Evolutionary conservation across 371 early-diverging fungal species (phyloP).

Genomic region (Mortierella sp.): DNA sequence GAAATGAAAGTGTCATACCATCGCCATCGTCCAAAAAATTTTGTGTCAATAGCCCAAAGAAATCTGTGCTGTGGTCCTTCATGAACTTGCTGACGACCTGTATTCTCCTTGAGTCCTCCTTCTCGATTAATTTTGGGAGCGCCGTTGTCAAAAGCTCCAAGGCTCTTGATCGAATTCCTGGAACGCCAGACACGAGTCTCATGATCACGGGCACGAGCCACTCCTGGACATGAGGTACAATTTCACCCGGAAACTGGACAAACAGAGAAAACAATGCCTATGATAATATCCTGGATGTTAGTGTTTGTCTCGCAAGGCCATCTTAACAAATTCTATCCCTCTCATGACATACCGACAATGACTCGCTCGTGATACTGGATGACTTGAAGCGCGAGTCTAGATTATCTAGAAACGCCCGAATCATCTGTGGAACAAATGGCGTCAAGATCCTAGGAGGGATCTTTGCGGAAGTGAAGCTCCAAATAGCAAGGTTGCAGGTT

Average conservation of each 20-base stretch:
- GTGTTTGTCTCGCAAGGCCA: not conserved
- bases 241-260: constrained; percentile 29
- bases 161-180: constrained; percentile 42
- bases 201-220: constrained; percentile 38
- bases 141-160: constrained; percentile 25
- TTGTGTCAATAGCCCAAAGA: constrained; percentile 17
- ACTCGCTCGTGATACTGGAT: constrained; percentile 29
- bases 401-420: constrained; percentile 25
- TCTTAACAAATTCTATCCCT: not conserved
- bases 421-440: constrained; percentile 29
- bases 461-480: constrained; percentile 20
- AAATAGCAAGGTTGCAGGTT: constrained; percentile 35
- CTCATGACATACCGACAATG: constrained; percentile 14
- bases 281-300: not conserved
- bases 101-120: constrained; percentile 24
- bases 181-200: constrained; percentile 25
- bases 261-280: constrained; percentile 23
- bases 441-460: constrained; percentile 16
- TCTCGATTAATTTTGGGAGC: constrained; percentile 32
- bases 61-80: constrained; percentile 18
- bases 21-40: constrained; percentile 23
- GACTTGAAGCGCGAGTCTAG: constrained; percentile 39
- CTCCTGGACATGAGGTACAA: constrained; percentile 20
- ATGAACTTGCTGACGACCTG: constrained; percentile 23
- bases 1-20: constrained; percentile 22